Evolutionary conservation across 257 asterid genomes (phyloP), one percentile per base, ranked within the genome.

Genomic region (Nicotiana tabacum): DNA sequence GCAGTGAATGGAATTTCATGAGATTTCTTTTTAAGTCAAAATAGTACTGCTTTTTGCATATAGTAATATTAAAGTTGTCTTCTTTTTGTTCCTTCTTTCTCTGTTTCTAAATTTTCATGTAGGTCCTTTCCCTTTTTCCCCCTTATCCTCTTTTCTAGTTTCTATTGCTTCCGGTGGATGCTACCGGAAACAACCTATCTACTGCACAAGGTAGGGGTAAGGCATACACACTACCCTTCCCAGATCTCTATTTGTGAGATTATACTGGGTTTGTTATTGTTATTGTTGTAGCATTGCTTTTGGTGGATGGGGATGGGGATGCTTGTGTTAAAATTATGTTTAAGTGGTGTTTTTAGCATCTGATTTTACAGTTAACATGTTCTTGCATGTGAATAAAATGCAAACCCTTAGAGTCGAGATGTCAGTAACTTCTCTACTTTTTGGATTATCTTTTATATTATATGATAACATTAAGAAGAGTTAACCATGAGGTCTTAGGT

Each of bases 1-100:
- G 87, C 88, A 88, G 93, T 87, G 85, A 87, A 82, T 82, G 87
- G 83, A 83, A 65, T 81, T 88, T 84, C 87, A 61, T 87, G 90
- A 88, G 87, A 84, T 91, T 87, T 84, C 85, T 87, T 86, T 72
- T 24, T 85, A 86, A 84, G 86, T 84, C 83, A 43, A 83, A 85
- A 33, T 48, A 82, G 7, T 85, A 84, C 30, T 29, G 83, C 80
- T 92, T 89, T 90, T 90, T 86, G 69, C 83, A 88, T 80, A 83
- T 84, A 74, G 88, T 83, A 88, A 85, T 82, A 82, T 85, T 85
- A 30, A 46, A 48, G 62, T 21, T 86, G 77, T 39, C 81, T 74
- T 77, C 35, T 2, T 69, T 43, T 70, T 80, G 46, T 79, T 68
- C 82, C 74, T 53, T 48, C 80, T 74, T 27, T 48, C 80, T 74